Base-by-base conservation (phyloP, 257 asterid genomes). In the Striga asiatica region DNA sequence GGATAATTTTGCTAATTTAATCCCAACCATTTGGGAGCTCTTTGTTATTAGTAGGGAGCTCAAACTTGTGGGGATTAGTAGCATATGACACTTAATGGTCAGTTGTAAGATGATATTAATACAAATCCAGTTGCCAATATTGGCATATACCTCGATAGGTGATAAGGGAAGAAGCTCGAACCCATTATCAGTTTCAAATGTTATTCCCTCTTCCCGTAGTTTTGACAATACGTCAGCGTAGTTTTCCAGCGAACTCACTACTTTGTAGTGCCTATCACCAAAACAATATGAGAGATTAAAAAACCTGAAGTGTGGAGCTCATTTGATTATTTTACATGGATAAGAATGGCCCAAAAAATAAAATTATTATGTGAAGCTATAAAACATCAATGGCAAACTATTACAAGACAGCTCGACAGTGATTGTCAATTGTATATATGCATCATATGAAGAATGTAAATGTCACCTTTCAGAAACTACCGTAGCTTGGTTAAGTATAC, bases 121-220 rank as follows among this genome's bases (percentile, higher is more conserved):
- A 61, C 31, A 12, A 35, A 60, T 20, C 23, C 37, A 28, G 49
- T 28, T 35, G 55, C 13, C 9, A 0, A 32, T 5, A 32, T 6
- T 20, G 64, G 27, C 74, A 32, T 77, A 86, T 77, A 86, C 96
- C 95, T 84, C 96, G 23, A 87, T 23, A 3, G 82, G 69, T 42
- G 68, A 68, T 8, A 70, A 41, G 11, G 95, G 96, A 71, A 87
- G 60, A 63, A 91, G 91, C 81, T 87, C 98, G 22, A 76, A 84
- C 23, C 96, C 98, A 49, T 72, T 76, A 73, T 87, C 96, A 24
- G 94, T 76, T 69, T 80, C 92, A 50, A 76, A 87, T 17, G 79
- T 13, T 52, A 91, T 76, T 78, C 87, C 95, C 77, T 80, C 95
- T 35, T 81, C 92, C 5, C 83, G 74, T 41, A 84, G 73, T 65